Evolutionary conservation across 2,329 filamentous ascomycete genomes (phyloP), one percentile per base, ranked within the genome.

Genomic region (Celoporthe dispersa): DNA sequence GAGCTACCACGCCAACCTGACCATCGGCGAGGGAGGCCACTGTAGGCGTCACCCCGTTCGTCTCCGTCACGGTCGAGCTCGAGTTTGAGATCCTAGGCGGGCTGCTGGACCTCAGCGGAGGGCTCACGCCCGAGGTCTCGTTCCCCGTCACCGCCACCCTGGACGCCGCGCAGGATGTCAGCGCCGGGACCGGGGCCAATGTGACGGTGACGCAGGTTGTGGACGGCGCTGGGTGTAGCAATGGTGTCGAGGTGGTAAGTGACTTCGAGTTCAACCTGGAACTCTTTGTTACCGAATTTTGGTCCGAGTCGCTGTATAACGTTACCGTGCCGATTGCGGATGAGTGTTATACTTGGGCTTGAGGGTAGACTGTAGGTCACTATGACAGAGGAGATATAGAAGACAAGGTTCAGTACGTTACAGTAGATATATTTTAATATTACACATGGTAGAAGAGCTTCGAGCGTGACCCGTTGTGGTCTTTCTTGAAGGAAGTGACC

Each of bases 241-340:
- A 77, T 68, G 76, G 76, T 59, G 66, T 77, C 37, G 70, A 71
- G 9, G 41, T 78, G 55, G 64, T 70, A 39, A 76, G 73, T 31
- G 75, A 77, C 57, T 78, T 78, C 62, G 66, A 68, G 62, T 78
- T 78, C 9, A 73, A 67, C 60, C 70, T 78, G 37, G 37, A 73
- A 14, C 76, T 73, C 1, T 76, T 73, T 25, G 75, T 76, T 12
- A 77, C 75, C 9, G 68, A 76, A 71, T 75, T 76, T 68, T 78
- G 75, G 73, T 72, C 68, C 51, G 70, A 70, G 66, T 73, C 73
- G 33, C 66, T 78, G 2, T 77, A 77, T 69, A 75, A 68, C 59
- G 72, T 75, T 3, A 71, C 70, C 12, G 72, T 77, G 4, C 75
- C 76, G 2, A 74, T 78, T 53, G 76, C 74, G 6, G 70, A 75